Percentiles rank a stretch among this genome's conserved stretches.
These are phyloP conservation scores for Hygrocybe punicea DNA, from an alignment of 768 basidiomycete genomes.

Conservation along the genomic window DNA sequence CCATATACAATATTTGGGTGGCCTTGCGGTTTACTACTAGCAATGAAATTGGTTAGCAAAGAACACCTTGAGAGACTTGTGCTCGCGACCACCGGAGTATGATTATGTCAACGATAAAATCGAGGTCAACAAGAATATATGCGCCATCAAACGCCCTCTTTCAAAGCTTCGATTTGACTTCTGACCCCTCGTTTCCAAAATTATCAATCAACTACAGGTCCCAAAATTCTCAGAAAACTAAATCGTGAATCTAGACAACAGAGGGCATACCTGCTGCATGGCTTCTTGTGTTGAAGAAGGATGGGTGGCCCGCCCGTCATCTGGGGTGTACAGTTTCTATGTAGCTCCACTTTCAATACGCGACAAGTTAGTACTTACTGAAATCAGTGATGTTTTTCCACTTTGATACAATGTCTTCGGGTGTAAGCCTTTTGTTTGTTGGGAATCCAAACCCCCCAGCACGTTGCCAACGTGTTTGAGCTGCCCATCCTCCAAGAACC, in stretches of 20 bases:
- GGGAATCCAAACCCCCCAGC: conserved; percentile 87
- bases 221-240: neutral
- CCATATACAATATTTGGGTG: too few species aligned
- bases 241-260: neutral
- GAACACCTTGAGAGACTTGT: too few species aligned
- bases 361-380: conserved; percentile 45
- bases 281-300: conserved; percentile 74
- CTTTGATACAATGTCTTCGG: conserved; percentile 75
- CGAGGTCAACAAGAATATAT: too few species aligned
- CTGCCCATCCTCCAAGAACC: conserved; percentile 86
- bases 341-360: neutral
- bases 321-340: conserved; percentile 32
- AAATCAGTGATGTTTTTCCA: conserved; percentile 87
- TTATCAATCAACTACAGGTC: conserved; percentile 44
- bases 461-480: conserved; percentile 90
- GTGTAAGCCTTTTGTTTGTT: conserved; percentile 64
- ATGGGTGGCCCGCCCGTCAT: conserved; percentile 79
- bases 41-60: too few species aligned
- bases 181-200: conserved; percentile 47
- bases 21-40: too few species aligned
- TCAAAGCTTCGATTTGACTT: conserved; percentile 54
- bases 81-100: too few species aligned
- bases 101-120: too few species aligned
- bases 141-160: too few species aligned
- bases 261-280: conserved; percentile 55